Conservation (phyloP, 2,329 filamentous ascomycete genomes). For the Gaeumannomyces tritici region DNA sequence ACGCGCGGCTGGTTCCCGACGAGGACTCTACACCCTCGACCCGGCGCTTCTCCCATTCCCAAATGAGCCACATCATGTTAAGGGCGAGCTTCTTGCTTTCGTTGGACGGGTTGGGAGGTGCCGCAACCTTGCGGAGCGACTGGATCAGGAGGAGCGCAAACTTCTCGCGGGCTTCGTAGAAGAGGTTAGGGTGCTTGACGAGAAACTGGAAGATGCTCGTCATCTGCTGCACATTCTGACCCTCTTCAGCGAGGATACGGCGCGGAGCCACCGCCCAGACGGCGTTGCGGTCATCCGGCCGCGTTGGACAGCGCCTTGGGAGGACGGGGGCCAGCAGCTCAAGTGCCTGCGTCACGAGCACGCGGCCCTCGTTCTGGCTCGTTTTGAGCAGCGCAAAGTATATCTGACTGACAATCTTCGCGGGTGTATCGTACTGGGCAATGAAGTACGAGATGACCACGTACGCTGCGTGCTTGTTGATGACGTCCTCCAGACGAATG, state of each 20-base stretch:
- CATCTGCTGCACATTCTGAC: constrained; percentile 89
- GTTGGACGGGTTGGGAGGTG: constrained; percentile 72
- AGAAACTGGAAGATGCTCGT: constrained; percentile 97
- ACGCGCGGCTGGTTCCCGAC: constrained; percentile 22
- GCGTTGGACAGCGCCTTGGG: constrained; percentile 67
- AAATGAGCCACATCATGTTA: constrained; percentile 83
- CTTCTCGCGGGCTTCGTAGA: constrained; percentile 90
- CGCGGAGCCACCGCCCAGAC: constrained; percentile 86
- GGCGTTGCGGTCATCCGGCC: constrained; percentile 52
- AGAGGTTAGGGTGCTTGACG: constrained; percentile 82
- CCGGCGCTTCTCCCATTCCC: constrained; percentile 83
- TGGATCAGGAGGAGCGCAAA: constrained; percentile 84
- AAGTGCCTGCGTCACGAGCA: constrained; percentile 85
- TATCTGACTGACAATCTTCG: constrained; percentile 92
- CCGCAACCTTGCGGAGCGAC: constrained; percentile 79
- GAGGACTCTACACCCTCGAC: constrained; percentile 43
- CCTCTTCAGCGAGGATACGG: constrained; percentile 87
- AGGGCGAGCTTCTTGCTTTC: constrained; percentile 88
- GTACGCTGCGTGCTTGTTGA: constrained; percentile 98
- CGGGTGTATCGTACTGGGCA: constrained; percentile 87
- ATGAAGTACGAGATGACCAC: constrained; percentile 98
- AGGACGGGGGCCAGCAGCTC: constrained; percentile 93
- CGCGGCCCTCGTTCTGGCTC: constrained; percentile 88
- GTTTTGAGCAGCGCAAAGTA: constrained; percentile 86
- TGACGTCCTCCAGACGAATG: constrained; percentile 94